These are phyloP conservation scores for Penicillium nucicola DNA, from an alignment of 495 filamentous ascomycete species.

Conservation along the genomic window DNA sequence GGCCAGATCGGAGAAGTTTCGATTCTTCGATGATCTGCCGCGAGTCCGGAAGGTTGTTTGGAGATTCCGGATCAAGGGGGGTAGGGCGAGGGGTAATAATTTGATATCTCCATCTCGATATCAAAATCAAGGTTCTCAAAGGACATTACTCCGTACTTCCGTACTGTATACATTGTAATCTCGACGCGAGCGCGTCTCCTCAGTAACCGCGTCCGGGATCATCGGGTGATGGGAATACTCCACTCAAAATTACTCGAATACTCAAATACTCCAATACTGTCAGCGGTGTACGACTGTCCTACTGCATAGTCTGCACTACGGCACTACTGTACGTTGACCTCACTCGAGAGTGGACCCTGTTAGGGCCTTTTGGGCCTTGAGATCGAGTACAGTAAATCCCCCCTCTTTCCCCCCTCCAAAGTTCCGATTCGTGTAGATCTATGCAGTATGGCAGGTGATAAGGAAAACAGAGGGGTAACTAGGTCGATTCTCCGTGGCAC, in stretches of 20 bases:
- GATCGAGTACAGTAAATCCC: too few relatives aligned
- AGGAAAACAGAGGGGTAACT: constrained; percentile 7
- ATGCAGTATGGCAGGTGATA: constrained; percentile 20
- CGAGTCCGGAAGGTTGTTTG: constrained; percentile 2
- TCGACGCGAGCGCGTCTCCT: constrained; percentile 30
- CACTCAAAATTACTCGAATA: too few relatives aligned
- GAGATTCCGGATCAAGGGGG: constrained; percentile 8
- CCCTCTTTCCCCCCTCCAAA: too few relatives aligned
- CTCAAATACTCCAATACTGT: too few relatives aligned
- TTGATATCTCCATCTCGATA: constrained; percentile 1
- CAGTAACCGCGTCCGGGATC: constrained; percentile 32
- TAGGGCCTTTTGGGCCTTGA: neutral
- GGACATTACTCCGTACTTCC: constrained; percentile 6
- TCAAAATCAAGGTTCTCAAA: constrained; percentile 1
- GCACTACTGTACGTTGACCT: too few relatives aligned
- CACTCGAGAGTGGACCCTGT: neutral
- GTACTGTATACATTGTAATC: too few relatives aligned
- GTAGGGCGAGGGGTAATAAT: neutral
- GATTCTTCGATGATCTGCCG: constrained; percentile 23
- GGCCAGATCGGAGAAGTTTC: constrained; percentile 9
- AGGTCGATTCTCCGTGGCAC: constrained; percentile 23
- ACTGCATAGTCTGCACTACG: too few relatives aligned
- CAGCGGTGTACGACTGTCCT: constrained; percentile 16
- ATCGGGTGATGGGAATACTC: constrained; percentile 18
- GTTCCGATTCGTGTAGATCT: constrained; percentile 23